phyloP scores from a whole-genome alignment of 2,329 filamentous ascomycete species.

The Exserohilum turcica region DNA sequence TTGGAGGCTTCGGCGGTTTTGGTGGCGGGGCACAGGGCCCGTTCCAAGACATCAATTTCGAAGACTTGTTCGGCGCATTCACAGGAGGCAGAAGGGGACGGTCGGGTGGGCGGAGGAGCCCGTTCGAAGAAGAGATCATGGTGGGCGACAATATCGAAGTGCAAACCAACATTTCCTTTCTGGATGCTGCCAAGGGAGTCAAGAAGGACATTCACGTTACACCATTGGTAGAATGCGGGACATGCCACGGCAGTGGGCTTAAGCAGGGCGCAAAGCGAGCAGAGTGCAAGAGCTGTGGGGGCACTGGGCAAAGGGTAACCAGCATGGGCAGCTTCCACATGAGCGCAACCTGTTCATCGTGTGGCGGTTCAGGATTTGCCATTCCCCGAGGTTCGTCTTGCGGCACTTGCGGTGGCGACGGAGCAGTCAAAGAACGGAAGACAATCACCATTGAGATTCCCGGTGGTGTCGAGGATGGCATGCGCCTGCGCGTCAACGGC shows the following conservation, averaged over 20 bases:
- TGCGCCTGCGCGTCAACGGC: conserved; percentile 82
- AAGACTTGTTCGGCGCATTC: conserved; percentile 92
- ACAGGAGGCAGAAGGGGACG: conserved; percentile 62
- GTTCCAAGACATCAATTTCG: conserved; percentile 89
- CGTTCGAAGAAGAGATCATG: conserved; percentile 79
- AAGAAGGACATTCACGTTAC: conserved; percentile 86
- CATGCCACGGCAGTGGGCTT: conserved; percentile 81
- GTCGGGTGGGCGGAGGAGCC: conserved; percentile 61
- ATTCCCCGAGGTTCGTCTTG: conserved; percentile 84
- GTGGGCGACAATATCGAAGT: conserved; percentile 98
- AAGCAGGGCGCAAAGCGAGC: conserved; percentile 77
- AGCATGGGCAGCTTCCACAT: conserved; percentile 96
- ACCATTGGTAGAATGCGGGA: conserved; percentile 78
- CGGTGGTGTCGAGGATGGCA: conserved; percentile 93
- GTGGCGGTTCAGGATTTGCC: conserved; percentile 76
- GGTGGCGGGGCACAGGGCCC: conserved; percentile 52
- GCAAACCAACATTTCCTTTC: conserved; percentile 89
- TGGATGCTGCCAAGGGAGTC: conserved; percentile 92
- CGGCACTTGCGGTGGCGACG: conserved; percentile 76
- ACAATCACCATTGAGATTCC: conserved; percentile 90
- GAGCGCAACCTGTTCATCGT: conserved; percentile 83
- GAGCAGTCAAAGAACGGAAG: conserved; percentile 81
- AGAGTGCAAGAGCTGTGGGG: conserved; percentile 79
- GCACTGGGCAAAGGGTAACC: conserved; percentile 84
- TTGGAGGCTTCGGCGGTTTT: conserved; percentile 53